Conservation (phyloP, 164 flowering plant species). For the Umbilicus rupestris region DNA sequence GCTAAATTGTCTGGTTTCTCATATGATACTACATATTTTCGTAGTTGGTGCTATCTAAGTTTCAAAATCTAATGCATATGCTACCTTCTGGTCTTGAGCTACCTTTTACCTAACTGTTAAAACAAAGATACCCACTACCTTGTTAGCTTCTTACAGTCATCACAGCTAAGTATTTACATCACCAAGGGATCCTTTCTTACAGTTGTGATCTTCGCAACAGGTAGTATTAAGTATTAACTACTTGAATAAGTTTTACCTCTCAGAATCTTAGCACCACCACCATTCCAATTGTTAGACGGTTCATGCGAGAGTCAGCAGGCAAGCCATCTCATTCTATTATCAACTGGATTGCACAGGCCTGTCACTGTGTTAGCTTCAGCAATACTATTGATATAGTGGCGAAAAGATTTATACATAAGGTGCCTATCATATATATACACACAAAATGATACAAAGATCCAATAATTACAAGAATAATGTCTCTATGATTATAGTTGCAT, state of each 20-base stretch:
- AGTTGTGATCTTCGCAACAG: too few relatives aligned
- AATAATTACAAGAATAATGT: background rate
- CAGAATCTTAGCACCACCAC: too few relatives aligned
- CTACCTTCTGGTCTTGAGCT: constrained; percentile 1
- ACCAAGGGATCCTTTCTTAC: too few relatives aligned
- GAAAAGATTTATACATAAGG: background rate
- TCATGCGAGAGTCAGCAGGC: background rate
- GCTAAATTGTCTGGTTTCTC: background rate
- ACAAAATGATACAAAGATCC: background rate
- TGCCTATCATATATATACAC: background rate
- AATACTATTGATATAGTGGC: background rate
- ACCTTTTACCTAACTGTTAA: background rate
- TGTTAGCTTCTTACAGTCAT: background rate
- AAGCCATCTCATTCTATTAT: background rate
- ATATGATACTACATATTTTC: background rate
- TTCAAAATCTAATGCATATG: background rate
- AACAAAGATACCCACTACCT: background rate
- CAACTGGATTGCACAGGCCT: background rate
- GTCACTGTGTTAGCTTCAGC: background rate
- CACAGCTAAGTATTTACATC: background rate
- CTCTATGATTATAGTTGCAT: background rate
- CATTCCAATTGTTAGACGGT: too few relatives aligned
- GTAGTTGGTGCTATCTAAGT: background rate
- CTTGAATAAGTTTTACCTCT: too few relatives aligned
- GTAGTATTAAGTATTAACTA: too few relatives aligned